Percentiles rank a stretch among this genome's conserved stretches.
Evolutionary conservation across 2,329 filamentous ascomycete species (phyloP).

Genomic region (Sporothrix luriei): DNA sequence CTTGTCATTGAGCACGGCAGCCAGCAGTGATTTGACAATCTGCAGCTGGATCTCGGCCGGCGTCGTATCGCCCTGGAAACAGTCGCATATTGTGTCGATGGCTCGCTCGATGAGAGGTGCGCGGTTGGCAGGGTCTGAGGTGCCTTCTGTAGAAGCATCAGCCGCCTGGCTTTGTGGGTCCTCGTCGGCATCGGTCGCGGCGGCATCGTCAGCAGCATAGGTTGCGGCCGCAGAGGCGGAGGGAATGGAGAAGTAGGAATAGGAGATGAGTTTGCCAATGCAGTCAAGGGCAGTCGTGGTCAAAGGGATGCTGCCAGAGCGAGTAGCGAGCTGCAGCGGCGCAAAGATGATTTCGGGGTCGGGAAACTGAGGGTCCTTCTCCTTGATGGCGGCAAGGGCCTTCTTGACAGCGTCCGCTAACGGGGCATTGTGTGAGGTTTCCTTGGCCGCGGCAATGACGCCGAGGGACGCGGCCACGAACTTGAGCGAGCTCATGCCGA

Average conservation of each 20-base stretch:
- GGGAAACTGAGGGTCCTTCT: constrained; percentile 76
- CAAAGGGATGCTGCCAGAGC: constrained; percentile 79
- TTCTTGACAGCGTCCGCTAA: constrained; percentile 79
- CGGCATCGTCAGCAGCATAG: constrained; percentile 42
- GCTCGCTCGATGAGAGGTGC: constrained; percentile 91
- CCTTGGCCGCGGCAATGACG: constrained; percentile 86
- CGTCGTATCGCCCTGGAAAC: constrained; percentile 95
- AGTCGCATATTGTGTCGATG: constrained; percentile 99
- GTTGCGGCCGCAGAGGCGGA: constrained; percentile 50
- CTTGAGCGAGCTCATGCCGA: constrained; percentile 87
- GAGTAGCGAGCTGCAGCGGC: constrained; percentile 85
- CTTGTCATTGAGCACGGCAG: constrained; percentile 96
- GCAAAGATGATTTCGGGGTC: constrained; percentile 91
- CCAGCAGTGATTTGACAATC: constrained; percentile 94
- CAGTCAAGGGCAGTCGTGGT: constrained; percentile 92
- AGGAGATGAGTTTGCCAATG: constrained; percentile 98
- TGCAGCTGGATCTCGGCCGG: constrained; percentile 91
- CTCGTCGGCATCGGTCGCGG: constrained; percentile 36
- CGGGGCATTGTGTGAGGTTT: constrained; percentile 83
- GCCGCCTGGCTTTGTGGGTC: constrained; percentile 36
- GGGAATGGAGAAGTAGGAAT: constrained; percentile 89
- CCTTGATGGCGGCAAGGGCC: constrained; percentile 83
- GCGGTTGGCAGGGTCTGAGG: constrained; percentile 43
- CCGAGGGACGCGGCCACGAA: constrained; percentile 94
- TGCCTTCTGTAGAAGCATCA: constrained; percentile 16